Conservation (phyloP, 306 rosid genomes). For the Hippophae rhamnoides region DNA sequence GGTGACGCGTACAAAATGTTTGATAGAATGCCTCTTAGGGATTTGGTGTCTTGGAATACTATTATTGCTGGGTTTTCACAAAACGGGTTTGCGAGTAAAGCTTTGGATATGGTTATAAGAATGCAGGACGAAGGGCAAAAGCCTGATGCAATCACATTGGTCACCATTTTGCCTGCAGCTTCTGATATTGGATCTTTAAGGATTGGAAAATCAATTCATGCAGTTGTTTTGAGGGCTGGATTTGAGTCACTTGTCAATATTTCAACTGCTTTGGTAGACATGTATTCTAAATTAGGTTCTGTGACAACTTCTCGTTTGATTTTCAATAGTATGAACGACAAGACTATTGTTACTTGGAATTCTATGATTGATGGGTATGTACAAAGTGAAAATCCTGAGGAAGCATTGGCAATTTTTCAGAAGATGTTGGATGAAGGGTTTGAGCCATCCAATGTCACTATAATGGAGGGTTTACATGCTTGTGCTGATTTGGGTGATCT, state of each 20-base stretch:
- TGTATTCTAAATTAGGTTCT: slow-evolving; percentile 72
- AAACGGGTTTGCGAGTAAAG: slow-evolving; percentile 54
- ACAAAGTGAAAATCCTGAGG: slow-evolving; percentile 53
- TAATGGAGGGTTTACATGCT: slow-evolving; percentile 74
- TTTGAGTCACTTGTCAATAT: slow-evolving; percentile 58
- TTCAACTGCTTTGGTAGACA: slow-evolving; percentile 54
- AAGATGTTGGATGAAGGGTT: slow-evolving; percentile 62
- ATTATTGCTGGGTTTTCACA: slow-evolving; percentile 70
- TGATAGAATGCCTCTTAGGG: slow-evolving; percentile 74
- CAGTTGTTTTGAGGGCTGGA: slow-evolving; percentile 52
- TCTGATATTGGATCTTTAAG: slow-evolving; percentile 56
- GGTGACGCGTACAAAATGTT: slow-evolving; percentile 71
- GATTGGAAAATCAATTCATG: slow-evolving; percentile 67
- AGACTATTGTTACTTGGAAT: slow-evolving; percentile 79
- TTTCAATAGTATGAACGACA: slow-evolving; percentile 52
- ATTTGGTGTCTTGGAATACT: slow-evolving; percentile 78
- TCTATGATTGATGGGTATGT: slow-evolving; percentile 76
- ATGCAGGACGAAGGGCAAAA: slow-evolving; percentile 63
- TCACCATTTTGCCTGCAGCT: slow-evolving; percentile 72
- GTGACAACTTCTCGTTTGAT: slow-evolving; percentile 43
- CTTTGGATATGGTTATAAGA: slow-evolving; percentile 38
- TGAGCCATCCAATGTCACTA: slow-evolving; percentile 54
- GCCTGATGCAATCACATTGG: slow-evolving; percentile 75
- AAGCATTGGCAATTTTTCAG: slow-evolving; percentile 48
- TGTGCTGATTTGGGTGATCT: slow-evolving; percentile 77